Base-by-base conservation (phyloP, 1,284 basidiomycete genomes). In the Marasmius sp. region DNA sequence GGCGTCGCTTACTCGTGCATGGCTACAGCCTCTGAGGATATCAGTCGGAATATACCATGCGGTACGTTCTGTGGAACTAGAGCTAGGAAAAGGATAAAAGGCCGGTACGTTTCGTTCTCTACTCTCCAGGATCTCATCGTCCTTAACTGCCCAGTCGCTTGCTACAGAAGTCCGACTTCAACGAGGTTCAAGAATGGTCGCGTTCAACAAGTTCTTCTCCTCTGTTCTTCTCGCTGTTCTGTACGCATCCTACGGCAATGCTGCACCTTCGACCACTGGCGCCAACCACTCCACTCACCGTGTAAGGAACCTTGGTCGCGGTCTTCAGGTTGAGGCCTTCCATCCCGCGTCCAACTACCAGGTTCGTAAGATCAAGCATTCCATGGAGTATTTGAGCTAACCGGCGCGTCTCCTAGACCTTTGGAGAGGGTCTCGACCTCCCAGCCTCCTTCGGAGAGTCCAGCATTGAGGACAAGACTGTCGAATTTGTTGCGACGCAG, bases 201-300 rank as follows among this genome's bases (percentile, higher is more conserved):
- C 64, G 20, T 68, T 66, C 61, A 66, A 64, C 61, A 67, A 67
- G 48, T 63, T 68, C 56, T 61, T 69, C 55, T 60, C 65, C 34
- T 65, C 67, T 22, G 63, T 69, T 59, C 43, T 67, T 39, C 57
- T 68, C 6, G 67, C 68, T 37, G 57, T 69, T 20, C 52, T 67
- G 20, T 69, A 65, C 51, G 64, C 67, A 34, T 67, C 67, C 18
- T 39, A 61, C 27, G 34, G 62, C 27, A 43, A 47, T 20, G 69
- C 67, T 27, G 56, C 63, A 1, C 69, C 69, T 10, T 67, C 52
- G 51, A 63, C 62, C 37, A 51, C 38, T 8, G 50, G 18, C 36
- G 5, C 36, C 11, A 63, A 60, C 16, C 58, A 55, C 38, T n/a
- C 37, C 16, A 63, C 50, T 33, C 50, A 52, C 33, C 50, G 33